phyloP scores from a whole-genome alignment of 495 filamentous ascomycete species.

The Pyronema omphalodes region DNA sequence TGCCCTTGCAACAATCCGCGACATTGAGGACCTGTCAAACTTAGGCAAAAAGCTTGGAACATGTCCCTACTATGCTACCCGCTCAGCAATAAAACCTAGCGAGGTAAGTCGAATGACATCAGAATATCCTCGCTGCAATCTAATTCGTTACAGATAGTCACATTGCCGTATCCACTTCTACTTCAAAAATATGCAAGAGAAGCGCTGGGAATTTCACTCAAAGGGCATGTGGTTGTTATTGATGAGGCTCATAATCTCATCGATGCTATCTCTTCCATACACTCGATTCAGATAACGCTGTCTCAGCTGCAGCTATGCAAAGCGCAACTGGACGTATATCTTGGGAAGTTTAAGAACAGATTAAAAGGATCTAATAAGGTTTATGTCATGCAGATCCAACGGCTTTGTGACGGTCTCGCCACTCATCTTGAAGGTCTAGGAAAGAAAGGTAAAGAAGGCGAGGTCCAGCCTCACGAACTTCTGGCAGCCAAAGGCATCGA shows the following conservation, averaged over 20 bases:
- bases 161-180: conserved; percentile 79
- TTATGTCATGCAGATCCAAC: conserved; percentile 72
- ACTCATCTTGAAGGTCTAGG: conserved; percentile 39
- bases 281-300: conserved; percentile 60
- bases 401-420: conserved; percentile 58
- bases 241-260: conserved; percentile 97
- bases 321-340: conserved; percentile 58
- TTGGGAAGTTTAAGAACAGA: conserved; percentile 70
- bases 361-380: conserved; percentile 83
- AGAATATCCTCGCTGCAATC: background rate
- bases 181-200: conserved; percentile 80
- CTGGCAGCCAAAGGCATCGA: conserved; percentile 76
- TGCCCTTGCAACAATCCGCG: conserved; percentile 62
- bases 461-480: conserved; percentile 47
- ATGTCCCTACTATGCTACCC: conserved; percentile 91
- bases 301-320: conserved; percentile 51
- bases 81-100: conserved; percentile 59
- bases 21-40: conserved; percentile 77
- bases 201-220: conserved; percentile 66
- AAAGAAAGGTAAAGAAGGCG: conserved; percentile 35
- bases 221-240: conserved; percentile 76
- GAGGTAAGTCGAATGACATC: conserved; percentile 35
- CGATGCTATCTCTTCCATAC: conserved; percentile 75
- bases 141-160: conserved; percentile 49
- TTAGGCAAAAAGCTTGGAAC: conserved; percentile 64